Conservation (phyloP, 306 rosid genomes). For the Hippophae rhamnoides region DNA sequence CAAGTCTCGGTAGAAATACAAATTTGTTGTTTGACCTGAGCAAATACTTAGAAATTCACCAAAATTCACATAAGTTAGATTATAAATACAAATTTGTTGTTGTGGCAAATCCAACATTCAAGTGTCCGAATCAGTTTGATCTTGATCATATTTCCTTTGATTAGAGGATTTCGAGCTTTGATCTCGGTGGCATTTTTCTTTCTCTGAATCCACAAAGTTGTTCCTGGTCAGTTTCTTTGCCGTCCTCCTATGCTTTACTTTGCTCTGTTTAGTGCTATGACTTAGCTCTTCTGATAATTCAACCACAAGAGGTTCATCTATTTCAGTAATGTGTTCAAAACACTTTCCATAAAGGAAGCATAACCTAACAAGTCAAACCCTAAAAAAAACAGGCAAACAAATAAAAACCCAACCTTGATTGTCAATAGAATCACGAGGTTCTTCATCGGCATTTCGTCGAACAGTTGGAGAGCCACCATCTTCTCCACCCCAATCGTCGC, state of each 20-base stretch:
- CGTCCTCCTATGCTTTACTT: constrained; percentile 45
- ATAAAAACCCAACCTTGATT: constrained; percentile 10
- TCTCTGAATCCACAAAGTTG: constrained; percentile 7
- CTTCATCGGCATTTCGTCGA: constrained; percentile 22
- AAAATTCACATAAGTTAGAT: no score
- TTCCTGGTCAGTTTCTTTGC: constrained; percentile 41
- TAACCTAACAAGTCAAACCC: neutral
- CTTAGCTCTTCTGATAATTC: constrained; percentile 13
- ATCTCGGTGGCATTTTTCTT: constrained; percentile 12
- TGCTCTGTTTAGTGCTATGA: constrained; percentile 18
- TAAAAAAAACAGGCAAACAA: neutral
- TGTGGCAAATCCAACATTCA: no score
- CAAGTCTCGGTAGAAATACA: no score
- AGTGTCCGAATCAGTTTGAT: no score
- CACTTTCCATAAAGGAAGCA: neutral
- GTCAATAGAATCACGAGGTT: constrained; percentile 15
- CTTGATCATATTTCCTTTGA: neutral
- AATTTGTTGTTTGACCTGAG: no score
- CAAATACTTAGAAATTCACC: no score
- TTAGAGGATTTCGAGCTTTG: neutral
- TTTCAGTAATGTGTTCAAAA: constrained; percentile 12
- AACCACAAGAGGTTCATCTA: no score
- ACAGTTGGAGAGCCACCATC: constrained; percentile 13
- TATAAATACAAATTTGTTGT: no score
- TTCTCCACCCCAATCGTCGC: neutral